These are phyloP conservation scores for Pyrrhoderma lamaoense DNA, from an alignment of 1,284 basidiomycete genomes.

Conservation along the genomic window DNA sequence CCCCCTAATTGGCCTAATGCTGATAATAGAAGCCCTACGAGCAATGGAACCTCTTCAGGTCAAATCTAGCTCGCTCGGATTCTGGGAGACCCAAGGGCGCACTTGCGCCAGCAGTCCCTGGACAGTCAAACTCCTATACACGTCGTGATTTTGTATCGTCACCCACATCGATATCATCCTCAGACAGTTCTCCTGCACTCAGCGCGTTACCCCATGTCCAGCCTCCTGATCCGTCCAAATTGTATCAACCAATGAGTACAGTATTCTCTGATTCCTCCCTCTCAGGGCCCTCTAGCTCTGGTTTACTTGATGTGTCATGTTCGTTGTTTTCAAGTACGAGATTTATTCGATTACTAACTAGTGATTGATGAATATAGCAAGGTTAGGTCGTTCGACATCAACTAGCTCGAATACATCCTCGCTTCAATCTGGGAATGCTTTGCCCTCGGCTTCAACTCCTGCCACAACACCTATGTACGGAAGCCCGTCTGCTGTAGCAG, in stretches of 20 bases:
- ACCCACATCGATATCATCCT: slow-evolving; percentile 12
- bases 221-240: background rate
- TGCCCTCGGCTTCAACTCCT: slow-evolving; percentile 25
- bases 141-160: slow-evolving; percentile 1
- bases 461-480: slow-evolving; percentile 23
- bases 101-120: slow-evolving; percentile 18
- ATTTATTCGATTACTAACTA: too few relatives aligned
- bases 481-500: slow-evolving; percentile 20
- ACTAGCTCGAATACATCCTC: slow-evolving; percentile 29
- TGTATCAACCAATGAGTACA: slow-evolving; percentile 5
- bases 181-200: slow-evolving; percentile 12
- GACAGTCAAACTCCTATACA: slow-evolving; percentile 5
- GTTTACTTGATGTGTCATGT: too few relatives aligned
- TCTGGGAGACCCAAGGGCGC: slow-evolving; percentile 18
- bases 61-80: slow-evolving; percentile 8
- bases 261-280: slow-evolving; percentile 1
- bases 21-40: background rate
- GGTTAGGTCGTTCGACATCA: slow-evolving; percentile 27
- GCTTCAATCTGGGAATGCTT: slow-evolving; percentile 22
- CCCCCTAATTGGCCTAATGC: slow-evolving; percentile 12
- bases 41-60: slow-evolving; percentile 4
- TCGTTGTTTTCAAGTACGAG: too few relatives aligned
- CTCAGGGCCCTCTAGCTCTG: background rate
- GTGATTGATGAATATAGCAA: slow-evolving; percentile 12
- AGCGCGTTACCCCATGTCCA: slow-evolving; percentile 1